Percentiles rank a stretch among this genome's conserved stretches.
phyloP scores from a whole-genome alignment of 2,329 filamentous ascomycete genomes.

The Talaromyces sp. region DNA sequence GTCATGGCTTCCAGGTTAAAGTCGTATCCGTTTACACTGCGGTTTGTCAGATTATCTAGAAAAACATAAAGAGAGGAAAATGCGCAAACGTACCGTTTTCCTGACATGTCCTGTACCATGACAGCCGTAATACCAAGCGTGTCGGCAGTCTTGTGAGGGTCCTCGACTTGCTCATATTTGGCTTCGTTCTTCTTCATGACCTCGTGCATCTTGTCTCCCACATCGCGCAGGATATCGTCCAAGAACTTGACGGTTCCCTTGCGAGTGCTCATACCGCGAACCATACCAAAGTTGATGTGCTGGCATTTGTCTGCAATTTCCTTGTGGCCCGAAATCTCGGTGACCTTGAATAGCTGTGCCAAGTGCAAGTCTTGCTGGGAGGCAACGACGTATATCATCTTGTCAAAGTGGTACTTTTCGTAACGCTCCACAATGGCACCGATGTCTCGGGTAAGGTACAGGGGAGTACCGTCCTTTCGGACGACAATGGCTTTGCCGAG shows the following conservation, averaged over 20 bases:
- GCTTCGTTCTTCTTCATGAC: slow-evolving; percentile 86
- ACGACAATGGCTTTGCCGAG: slow-evolving; percentile 64
- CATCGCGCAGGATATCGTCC: slow-evolving; percentile 69
- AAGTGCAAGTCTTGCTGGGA: slow-evolving; percentile 62
- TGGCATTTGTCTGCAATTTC: slow-evolving; percentile 57
- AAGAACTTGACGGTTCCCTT: slow-evolving; percentile 71
- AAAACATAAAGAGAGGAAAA: slow-evolving; percentile 19
- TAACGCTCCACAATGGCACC: slow-evolving; percentile 61
- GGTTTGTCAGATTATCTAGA: slow-evolving; percentile 25
- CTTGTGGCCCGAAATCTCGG: slow-evolving; percentile 57
- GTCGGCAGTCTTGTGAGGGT: slow-evolving; percentile 79
- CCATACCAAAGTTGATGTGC: slow-evolving; percentile 65
- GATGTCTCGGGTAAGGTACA: slow-evolving; percentile 67
- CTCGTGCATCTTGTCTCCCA: slow-evolving; percentile 94
- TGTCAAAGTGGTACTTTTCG: slow-evolving; percentile 59
- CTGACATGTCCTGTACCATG: slow-evolving; percentile 97
- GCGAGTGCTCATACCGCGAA: slow-evolving; percentile 61
- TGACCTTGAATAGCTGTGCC: slow-evolving; percentile 62
- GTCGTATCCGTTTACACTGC: slow-evolving; percentile 58
- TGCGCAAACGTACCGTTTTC: slow-evolving; percentile 64
- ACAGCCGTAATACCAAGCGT: slow-evolving; percentile 88
- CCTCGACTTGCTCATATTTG: slow-evolving; percentile 85
- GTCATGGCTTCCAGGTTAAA: slow-evolving; percentile 64
- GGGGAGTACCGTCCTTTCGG: slow-evolving; percentile 62
- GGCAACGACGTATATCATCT: slow-evolving; percentile 65